These are phyloP conservation scores for Chloris gayana DNA, from an alignment of 176 grass and related monocot species.

Conservation along the genomic window DNA sequence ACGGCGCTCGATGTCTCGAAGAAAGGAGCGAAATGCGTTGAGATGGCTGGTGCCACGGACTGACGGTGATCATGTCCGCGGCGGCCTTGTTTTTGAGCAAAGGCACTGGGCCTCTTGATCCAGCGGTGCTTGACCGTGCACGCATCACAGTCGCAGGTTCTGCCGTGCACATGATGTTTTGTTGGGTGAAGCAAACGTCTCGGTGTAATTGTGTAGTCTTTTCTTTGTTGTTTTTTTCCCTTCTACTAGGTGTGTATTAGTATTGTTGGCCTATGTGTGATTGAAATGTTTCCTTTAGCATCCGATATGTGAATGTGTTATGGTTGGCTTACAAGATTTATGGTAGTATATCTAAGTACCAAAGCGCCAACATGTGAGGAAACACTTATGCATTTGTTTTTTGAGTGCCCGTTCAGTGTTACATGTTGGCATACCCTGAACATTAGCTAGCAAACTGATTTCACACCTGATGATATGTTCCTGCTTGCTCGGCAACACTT, in stretches of 20 bases:
- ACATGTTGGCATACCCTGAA: no score
- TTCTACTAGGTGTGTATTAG: not conserved
- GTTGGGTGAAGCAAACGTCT: not conserved
- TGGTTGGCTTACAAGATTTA: not conserved
- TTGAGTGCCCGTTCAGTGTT: no score
- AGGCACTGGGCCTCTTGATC: not conserved
- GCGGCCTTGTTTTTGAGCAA: not conserved
- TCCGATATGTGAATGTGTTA: not conserved
- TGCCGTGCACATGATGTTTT: not conserved
- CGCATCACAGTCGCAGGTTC: not conserved
- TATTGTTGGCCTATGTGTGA: not conserved
- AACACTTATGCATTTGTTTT: no score
- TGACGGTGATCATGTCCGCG: not conserved
- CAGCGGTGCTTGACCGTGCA: not conserved
- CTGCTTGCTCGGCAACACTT: no score
- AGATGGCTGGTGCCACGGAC: not conserved
- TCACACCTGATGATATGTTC: no score
- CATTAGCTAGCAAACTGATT: no score
- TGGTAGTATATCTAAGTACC: not conserved
- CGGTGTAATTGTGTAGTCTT: slow-evolving; percentile 14
- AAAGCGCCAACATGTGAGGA: no score
- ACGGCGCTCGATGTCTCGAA: not conserved
- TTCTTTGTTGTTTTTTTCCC: not conserved
- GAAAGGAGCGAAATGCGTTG: not conserved
- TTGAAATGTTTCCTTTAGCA: not conserved